These are phyloP conservation scores for Sclerotinia spermophila DNA, from an alignment of 2,329 filamentous ascomycete species.

Conservation along the genomic window DNA sequence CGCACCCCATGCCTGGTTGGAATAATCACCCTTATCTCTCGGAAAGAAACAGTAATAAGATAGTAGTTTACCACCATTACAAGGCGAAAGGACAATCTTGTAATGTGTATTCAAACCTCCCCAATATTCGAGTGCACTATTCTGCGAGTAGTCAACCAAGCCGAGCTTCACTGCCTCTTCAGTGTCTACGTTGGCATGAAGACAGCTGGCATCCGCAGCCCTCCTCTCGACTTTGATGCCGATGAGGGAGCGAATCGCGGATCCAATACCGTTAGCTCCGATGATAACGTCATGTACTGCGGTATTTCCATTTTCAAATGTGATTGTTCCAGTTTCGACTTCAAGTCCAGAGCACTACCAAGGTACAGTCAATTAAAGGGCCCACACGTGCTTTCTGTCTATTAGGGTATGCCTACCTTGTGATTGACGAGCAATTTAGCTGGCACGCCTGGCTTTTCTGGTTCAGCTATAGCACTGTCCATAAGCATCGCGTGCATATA, in stretches of 20 bases:
- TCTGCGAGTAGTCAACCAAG: slow-evolving; percentile 57
- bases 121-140: slow-evolving; percentile 66
- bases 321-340: slow-evolving; percentile 45
- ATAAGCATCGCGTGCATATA: slow-evolving; percentile 65
- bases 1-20: slow-evolving; percentile 55
- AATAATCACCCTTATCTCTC: slow-evolving; percentile 54
- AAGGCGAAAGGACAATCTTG: slow-evolving; percentile 69
- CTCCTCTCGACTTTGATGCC: slow-evolving; percentile 57
- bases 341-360: slow-evolving; percentile 41
- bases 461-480: slow-evolving; percentile 52
- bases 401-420: slow-evolving; percentile 38
- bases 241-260: slow-evolving; percentile 53
- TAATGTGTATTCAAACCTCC: slow-evolving; percentile 61
- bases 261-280: slow-evolving; percentile 54
- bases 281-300: slow-evolving; percentile 38
- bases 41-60: slow-evolving; percentile 72
- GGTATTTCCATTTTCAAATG: slow-evolving; percentile 35
- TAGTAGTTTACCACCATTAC: slow-evolving; percentile 60
- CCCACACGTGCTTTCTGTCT: slow-evolving; percentile 29
- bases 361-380: not conserved
- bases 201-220: slow-evolving; percentile 57
- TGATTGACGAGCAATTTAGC: slow-evolving; percentile 55
- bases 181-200: slow-evolving; percentile 62
- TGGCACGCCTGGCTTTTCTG: slow-evolving; percentile 50
- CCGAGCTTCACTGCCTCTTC: slow-evolving; percentile 57